phyloP scores from a whole-genome alignment of 306 rosid genomes.

The Trichosanthes cucumerina region DNA sequence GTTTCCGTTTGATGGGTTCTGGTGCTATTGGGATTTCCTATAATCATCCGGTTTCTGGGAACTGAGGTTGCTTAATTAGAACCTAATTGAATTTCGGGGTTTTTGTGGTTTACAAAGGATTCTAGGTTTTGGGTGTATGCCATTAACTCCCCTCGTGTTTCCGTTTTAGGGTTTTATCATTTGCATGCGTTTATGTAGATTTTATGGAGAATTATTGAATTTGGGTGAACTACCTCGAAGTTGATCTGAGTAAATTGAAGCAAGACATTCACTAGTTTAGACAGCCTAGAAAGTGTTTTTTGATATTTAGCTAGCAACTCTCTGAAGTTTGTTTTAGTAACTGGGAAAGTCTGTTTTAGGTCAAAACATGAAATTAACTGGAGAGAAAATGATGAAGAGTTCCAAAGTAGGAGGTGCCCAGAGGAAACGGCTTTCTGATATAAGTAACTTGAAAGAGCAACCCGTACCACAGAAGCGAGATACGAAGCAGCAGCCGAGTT shows the following conservation, averaged over 20 bases:
- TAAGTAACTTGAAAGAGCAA: constrained; percentile 50
- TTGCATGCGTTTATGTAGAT: background rate
- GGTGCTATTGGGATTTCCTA: background rate
- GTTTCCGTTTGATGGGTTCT: background rate
- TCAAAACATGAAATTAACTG: constrained; percentile 30
- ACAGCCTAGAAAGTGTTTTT: background rate
- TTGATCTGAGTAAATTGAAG: background rate
- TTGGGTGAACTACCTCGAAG: background rate
- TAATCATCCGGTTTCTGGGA: background rate
- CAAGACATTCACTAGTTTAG: background rate
- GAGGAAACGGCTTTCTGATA: constrained; percentile 52
- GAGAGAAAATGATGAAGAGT: constrained; percentile 24
- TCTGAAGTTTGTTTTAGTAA: background rate
- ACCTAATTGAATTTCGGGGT: constrained; percentile 4
- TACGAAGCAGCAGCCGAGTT: constrained; percentile 21
- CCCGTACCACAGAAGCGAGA: constrained; percentile 17
- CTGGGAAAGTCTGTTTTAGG: background rate
- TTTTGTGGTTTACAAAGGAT: background rate
- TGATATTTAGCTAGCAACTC: background rate
- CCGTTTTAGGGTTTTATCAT: background rate
- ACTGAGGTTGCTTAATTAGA: background rate
- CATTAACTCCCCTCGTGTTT: background rate
- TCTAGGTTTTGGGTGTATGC: background rate
- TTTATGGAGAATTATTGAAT: background rate
- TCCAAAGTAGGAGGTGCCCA: constrained; percentile 26